These are phyloP conservation scores for Dactylonectria macrodidyma DNA, from an alignment of 2,329 filamentous ascomycete genomes.

Conservation along the genomic window DNA sequence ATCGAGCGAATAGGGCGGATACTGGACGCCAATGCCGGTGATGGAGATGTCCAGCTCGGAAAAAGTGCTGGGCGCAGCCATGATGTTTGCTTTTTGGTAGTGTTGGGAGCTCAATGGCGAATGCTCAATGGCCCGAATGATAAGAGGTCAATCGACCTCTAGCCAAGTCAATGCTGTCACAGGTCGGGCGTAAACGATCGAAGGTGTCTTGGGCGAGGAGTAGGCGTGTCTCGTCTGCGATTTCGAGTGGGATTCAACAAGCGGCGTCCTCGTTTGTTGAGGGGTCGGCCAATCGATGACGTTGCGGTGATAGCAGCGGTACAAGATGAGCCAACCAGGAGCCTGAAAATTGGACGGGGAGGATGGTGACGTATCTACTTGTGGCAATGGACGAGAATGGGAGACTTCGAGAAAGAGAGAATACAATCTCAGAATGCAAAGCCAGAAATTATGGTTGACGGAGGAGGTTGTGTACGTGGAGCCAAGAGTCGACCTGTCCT, in stretches of 20 bases:
- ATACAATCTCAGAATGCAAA: neutral
- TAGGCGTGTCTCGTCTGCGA: slow-evolving; percentile 32
- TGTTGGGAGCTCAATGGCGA: slow-evolving; percentile 28
- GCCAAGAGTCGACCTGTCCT: too few species aligned
- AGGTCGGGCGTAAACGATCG: neutral
- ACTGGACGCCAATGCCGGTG: slow-evolving; percentile 71
- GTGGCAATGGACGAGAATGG: neutral
- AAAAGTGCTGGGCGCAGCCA: slow-evolving; percentile 60
- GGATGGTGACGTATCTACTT: neutral
- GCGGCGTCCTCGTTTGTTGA: slow-evolving; percentile 15
- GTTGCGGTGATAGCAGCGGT: slow-evolving; percentile 37
- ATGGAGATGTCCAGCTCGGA: slow-evolving; percentile 73
- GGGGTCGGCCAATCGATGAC: slow-evolving; percentile 39
- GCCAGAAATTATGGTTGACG: neutral
- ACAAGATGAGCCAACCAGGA: slow-evolving; percentile 19
- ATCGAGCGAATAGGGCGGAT: slow-evolving; percentile 70
- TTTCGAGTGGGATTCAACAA: slow-evolving; percentile 13
- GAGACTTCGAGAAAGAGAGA: neutral
- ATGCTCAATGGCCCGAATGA: slow-evolving; percentile 4
- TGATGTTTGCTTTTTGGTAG: slow-evolving; percentile 45
- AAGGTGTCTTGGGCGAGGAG: neutral
- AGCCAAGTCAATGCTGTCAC: neutral
- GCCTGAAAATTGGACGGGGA: neutral
- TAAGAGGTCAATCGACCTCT: neutral
- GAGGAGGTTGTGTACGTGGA: neutral